Conservation (phyloP, 305 asterid species). For the Fraxinus nigra region DNA sequence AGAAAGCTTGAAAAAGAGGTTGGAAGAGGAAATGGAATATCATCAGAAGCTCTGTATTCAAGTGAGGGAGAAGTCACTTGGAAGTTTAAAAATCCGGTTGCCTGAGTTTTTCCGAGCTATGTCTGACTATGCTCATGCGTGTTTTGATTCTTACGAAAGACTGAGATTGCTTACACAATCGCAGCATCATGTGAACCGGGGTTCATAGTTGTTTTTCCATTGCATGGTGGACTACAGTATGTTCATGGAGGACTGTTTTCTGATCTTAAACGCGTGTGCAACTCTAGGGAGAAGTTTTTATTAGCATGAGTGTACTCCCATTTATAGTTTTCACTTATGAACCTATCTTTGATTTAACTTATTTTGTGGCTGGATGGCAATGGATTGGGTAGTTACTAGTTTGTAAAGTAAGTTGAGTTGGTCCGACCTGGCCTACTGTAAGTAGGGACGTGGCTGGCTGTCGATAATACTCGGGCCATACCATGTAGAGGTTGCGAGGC, state of each 20-base stretch:
- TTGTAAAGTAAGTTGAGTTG: background rate
- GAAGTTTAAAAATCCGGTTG: constrained; percentile 67
- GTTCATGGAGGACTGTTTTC: background rate
- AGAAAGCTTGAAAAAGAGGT: constrained; percentile 62
- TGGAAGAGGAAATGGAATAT: constrained; percentile 73
- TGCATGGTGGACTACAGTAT: background rate
- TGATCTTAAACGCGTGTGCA: background rate
- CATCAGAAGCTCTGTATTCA: constrained; percentile 73
- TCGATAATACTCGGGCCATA: background rate
- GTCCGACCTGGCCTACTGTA: background rate
- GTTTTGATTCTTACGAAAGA: constrained; percentile 57
- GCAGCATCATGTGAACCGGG: constrained; percentile 38
- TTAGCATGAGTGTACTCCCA: background rate
- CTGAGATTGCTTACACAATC: constrained; percentile 49
- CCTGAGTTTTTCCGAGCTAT: constrained; percentile 90
- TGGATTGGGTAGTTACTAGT: background rate
- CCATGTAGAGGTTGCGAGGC: background rate
- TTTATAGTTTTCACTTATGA: background rate
- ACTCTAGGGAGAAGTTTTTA: background rate
- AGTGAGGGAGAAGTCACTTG: constrained; percentile 80
- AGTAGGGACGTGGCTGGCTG: no score
- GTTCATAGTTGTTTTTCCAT: constrained; percentile 8
- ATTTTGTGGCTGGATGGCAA: background rate
- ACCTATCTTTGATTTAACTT: background rate
- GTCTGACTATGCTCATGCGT: constrained; percentile 66